These are phyloP conservation scores for Penicillium sp. DNA, from an alignment of 2,329 filamentous ascomycete genomes.

Conservation along the genomic window DNA sequence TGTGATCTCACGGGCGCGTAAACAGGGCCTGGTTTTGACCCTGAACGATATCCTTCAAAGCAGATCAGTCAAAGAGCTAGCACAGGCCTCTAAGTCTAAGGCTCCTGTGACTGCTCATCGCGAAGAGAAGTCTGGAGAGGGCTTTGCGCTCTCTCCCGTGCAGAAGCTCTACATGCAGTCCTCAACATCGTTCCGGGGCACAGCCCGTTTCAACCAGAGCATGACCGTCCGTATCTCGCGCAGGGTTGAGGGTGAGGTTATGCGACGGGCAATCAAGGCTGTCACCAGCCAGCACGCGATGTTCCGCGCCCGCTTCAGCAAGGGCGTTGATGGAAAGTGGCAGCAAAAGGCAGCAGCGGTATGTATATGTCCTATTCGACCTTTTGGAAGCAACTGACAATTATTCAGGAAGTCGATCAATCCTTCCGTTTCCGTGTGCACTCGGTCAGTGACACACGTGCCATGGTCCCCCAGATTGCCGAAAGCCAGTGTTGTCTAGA, in stretches of 20 bases:
- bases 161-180: constrained; percentile 35
- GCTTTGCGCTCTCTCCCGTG: constrained; percentile 36
- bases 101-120: constrained; percentile 10
- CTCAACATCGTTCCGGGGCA: constrained; percentile 21
- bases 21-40: constrained; percentile 33
- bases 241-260: constrained; percentile 19
- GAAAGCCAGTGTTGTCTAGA: constrained; percentile 35
- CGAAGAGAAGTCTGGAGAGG: constrained; percentile 28
- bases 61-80: constrained; percentile 32
- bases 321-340: constrained; percentile 23
- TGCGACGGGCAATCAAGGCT: constrained; percentile 30
- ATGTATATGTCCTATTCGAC: constrained; percentile 2
- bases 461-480: constrained; percentile 28
- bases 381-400: constrained; percentile 7
- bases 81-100: constrained; percentile 24
- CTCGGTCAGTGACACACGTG: constrained; percentile 20
- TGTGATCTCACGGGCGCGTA: constrained; percentile 39
- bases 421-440: constrained; percentile 36
- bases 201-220: constrained; percentile 36
- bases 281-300: constrained; percentile 37
- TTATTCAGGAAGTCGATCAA: constrained; percentile 28
- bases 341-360: constrained; percentile 29
- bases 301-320: constrained; percentile 34
- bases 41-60: constrained; percentile 38
- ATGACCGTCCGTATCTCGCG: constrained; percentile 34